phyloP scores from a whole-genome alignment of 805 yeast species.

The Candida wancherniae region DNA sequence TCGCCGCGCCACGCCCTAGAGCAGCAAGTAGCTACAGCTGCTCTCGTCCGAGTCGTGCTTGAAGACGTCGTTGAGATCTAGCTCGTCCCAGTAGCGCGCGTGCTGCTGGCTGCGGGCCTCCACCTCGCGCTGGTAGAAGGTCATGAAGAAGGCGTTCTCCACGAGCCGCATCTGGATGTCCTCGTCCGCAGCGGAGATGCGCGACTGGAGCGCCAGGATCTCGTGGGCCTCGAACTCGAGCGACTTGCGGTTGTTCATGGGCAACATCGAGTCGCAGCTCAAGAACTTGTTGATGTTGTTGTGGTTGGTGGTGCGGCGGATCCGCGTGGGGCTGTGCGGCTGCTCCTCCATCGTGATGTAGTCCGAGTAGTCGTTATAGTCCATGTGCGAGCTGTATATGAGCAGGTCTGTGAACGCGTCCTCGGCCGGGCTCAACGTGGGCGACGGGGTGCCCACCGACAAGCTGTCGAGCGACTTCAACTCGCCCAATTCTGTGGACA shows the following conservation, averaged over 20 bases:
- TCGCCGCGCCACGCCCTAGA: no score
- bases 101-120: neutral
- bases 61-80: conserved; percentile 9
- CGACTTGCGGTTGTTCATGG: conserved; percentile 14
- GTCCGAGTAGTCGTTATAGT: conserved; percentile 5
- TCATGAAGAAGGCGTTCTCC: conserved; percentile 15
- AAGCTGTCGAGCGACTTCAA: conserved; percentile 7
- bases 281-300: conserved; percentile 10
- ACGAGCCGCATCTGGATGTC: conserved; percentile 7
- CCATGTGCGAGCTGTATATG: conserved; percentile 1
- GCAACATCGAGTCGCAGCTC: conserved; percentile 8
- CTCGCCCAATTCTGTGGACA: conserved; percentile 8
- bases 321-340: conserved; percentile 5
- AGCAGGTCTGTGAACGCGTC: neutral
- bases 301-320: conserved; percentile 14
- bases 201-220: conserved; percentile 4
- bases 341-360: conserved; percentile 8
- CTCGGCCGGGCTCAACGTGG: neutral
- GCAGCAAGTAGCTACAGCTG: neutral
- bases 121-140: conserved; percentile 7
- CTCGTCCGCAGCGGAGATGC: conserved; percentile 1
- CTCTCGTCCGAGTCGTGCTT: conserved; percentile 6
- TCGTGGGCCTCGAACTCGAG: conserved; percentile 15
- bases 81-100: conserved; percentile 14
- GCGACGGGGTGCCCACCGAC: conserved; percentile 7